Evolutionary conservation across 208 protist species (phyloP).

Genomic region (Crithidia brevicula): DNA sequence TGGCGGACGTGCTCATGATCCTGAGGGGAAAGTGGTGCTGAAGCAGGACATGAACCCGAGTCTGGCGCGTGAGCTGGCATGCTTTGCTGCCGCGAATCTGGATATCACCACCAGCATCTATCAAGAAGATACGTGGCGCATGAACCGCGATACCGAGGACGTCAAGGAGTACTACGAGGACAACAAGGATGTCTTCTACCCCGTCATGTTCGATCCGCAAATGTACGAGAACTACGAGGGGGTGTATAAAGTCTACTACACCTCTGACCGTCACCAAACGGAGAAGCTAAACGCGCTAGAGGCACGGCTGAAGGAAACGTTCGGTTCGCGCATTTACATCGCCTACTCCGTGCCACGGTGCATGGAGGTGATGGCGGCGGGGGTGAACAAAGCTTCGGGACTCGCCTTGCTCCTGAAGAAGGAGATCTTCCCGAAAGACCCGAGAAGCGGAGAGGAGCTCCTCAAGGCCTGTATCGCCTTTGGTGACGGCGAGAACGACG

Average conservation of each 20-base stretch:
- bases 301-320: constrained; percentile 19
- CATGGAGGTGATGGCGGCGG: constrained; percentile 50
- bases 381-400: constrained; percentile 49
- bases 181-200: constrained; percentile 41
- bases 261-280: constrained; percentile 15
- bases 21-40: constrained; percentile 33
- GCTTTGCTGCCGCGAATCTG: constrained; percentile 14
- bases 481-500: constrained; percentile 57
- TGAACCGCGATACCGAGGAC: constrained; percentile 30
- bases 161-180: constrained; percentile 37
- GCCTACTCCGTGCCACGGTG: constrained; percentile 40
- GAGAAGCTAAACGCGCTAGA: constrained; percentile 13
- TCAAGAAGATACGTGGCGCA: constrained; percentile 42
- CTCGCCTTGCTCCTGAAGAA: constrained; percentile 28
- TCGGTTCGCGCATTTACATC: constrained; percentile 6
- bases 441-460: constrained; percentile 18
- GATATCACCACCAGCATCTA: constrained; percentile 46
- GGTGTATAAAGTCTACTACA: constrained; percentile 53
- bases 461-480: constrained; percentile 50
- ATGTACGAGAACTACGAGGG: constrained; percentile 33
- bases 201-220: constrained; percentile 28
- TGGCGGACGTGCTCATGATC: constrained; percentile 48
- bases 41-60: constrained; percentile 38
- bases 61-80: constrained; percentile 33
- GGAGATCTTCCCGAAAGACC: constrained; percentile 23